phyloP scores from a whole-genome alignment of 1,284 basidiomycete genomes.

The Cutaneotrichosporon mucoides region DNA sequence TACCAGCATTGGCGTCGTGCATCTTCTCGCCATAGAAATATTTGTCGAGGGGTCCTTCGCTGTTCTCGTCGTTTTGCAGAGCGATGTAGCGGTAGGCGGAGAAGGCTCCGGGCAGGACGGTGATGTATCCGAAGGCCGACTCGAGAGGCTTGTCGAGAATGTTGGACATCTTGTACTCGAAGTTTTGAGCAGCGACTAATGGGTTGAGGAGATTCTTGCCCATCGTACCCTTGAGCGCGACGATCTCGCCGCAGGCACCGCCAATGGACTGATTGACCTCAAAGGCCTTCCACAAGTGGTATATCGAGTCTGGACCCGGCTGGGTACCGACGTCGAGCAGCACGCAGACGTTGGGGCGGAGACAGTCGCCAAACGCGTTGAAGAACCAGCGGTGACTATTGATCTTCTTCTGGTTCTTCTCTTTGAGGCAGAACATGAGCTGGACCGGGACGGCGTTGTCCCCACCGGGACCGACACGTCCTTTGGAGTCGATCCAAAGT shows the following conservation, averaged over 20 bases:
- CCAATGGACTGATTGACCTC: constrained; percentile 94
- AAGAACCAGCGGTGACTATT: constrained; percentile 92
- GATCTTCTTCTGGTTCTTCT: constrained; percentile 73
- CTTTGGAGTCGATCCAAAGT: constrained; percentile 71
- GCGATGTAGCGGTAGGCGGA: constrained; percentile 68
- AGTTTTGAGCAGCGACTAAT: constrained; percentile 55
- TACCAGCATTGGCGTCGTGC: constrained; percentile 80
- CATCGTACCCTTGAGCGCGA: constrained; percentile 81
- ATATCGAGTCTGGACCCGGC: constrained; percentile 83
- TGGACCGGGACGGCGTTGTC: constrained; percentile 80
- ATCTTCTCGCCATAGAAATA: constrained; percentile 94
- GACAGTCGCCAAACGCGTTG: constrained; percentile 33
- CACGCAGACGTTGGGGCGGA: constrained; percentile 81
- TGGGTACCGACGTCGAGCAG: constrained; percentile 92
- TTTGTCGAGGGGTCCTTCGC: constrained; percentile 85
- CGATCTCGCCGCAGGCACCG: constrained; percentile 94
- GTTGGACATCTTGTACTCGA: constrained; percentile 93
- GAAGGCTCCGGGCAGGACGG: constrained; percentile 88
- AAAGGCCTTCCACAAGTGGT: constrained; percentile 95
- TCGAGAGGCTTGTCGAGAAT: constrained; percentile 84
- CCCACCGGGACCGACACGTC: constrained; percentile 67
- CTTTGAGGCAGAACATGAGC: constrained; percentile 90
- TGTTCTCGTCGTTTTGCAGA: constrained; percentile 79
- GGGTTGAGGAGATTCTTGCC: constrained; percentile 75
- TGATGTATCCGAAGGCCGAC: constrained; percentile 82